Base-by-base conservation (phyloP, 1,284 basidiomycete genomes). In the Leccinum holopus region DNA sequence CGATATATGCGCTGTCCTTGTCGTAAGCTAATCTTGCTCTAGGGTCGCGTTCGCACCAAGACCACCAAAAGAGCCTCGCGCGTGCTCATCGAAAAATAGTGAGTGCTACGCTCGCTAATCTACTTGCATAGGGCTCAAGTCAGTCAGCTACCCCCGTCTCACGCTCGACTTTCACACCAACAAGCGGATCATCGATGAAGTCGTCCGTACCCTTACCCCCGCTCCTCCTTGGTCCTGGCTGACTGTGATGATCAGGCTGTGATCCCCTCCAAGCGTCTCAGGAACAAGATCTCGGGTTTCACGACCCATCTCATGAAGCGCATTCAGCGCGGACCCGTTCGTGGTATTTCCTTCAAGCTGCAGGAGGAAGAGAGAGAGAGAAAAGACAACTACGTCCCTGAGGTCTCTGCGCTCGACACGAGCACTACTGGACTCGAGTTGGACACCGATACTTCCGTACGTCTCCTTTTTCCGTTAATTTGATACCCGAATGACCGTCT, bases 241-340 rank as follows among this genome's bases (percentile, higher is more conserved):
- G 47, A 63, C 16, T n/a, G 51, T 28, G 16, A 10, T 14, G 53
- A 62, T 33, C 21, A 96, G 87, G 96, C 97, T 70, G 87, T 94
- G 72, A 95, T 99, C 71, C 97, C 97, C 67, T 98, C 97, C 63
- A 99, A 99, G 85, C 94, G 97, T 74, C 90, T 99, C 70, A 91
- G 97, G 78, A 99, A 99, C 94, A 99, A 99, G 88, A 94, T 99
- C 75, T 92, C 97, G 35, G 97, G 97, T 62, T 99, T 98, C 90
- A 99, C 97, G 70, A 99, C 97, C 74, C 97, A 99, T 80, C 85
- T 99, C 78, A 99, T 99, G 97, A 98, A 96, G 87, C 95, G 97
- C 76, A 99, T 99, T 76, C 95, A 98, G 81, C 91, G 91, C 70
- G 97, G 97, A n/a, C 97, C 97, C 73, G 97, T 99, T 69, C 95